Percentiles rank a stretch among this genome's conserved stretches.
Conservation (phyloP, 371 early-diverging fungal species). For the Mortierella sp. region DNA sequence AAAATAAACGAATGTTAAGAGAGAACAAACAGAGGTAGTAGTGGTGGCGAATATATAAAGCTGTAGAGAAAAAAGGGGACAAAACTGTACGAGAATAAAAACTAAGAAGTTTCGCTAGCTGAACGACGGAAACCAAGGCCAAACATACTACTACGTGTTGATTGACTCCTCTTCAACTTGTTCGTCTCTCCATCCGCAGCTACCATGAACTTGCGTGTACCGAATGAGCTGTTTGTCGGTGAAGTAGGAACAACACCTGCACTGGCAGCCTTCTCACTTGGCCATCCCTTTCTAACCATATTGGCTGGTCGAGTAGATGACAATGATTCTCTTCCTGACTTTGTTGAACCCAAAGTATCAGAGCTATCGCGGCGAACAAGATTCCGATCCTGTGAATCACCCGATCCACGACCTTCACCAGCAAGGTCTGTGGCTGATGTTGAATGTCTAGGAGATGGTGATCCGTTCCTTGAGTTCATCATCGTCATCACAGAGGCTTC, state of each 20-base stretch:
- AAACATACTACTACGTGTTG: conserved; percentile 45
- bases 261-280: conserved; percentile 57
- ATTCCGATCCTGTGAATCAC: conserved; percentile 17
- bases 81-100: neutral
- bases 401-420: conserved; percentile 15
- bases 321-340: conserved; percentile 47
- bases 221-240: conserved; percentile 26
- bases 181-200: conserved; percentile 13
- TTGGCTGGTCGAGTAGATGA: conserved; percentile 38
- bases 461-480: conserved; percentile 40
- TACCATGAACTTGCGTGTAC: conserved; percentile 57
- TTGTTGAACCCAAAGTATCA: conserved; percentile 32
- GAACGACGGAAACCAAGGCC: conserved; percentile 49
- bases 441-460: conserved; percentile 17
- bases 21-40: too few relatives aligned
- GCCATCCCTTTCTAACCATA: conserved; percentile 56
- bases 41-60: too few relatives aligned
- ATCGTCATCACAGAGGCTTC: conserved; percentile 44
- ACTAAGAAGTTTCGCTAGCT: conserved; percentile 6
- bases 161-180: conserved; percentile 45
- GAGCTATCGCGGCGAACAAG: conserved; percentile 41
- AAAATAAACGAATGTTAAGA: neutral
- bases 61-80: too few relatives aligned
- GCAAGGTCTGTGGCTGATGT: conserved; percentile 6
- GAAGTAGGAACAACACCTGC: conserved; percentile 51